Conservation (phyloP, 371 early-diverging fungal species). For the Rhizomucor miehei region DNA sequence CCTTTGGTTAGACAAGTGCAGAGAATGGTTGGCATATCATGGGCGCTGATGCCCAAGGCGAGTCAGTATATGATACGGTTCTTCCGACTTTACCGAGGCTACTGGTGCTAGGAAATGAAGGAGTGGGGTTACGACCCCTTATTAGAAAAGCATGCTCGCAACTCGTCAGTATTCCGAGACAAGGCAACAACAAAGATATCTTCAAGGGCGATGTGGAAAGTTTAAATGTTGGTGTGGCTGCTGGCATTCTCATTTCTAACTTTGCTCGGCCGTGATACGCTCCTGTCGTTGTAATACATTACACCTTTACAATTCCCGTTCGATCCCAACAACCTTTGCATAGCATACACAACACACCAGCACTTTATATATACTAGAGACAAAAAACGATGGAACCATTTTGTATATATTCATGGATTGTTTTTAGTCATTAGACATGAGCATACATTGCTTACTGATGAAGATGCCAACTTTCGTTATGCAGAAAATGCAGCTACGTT, state of each 20-base stretch:
- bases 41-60: slow-evolving; percentile 45
- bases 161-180: slow-evolving; percentile 38
- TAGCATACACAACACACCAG: too few relatives aligned
- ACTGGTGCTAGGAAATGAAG: slow-evolving; percentile 69
- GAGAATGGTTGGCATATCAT: slow-evolving; percentile 53
- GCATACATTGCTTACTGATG: too few relatives aligned
- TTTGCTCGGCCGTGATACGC: too few relatives aligned
- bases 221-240: slow-evolving; percentile 64
- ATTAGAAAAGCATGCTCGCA: slow-evolving; percentile 41
- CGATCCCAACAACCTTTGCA: too few relatives aligned
- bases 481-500: slow-evolving; percentile 37
- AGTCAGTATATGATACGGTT: slow-evolving; percentile 1
- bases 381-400: too few relatives aligned
- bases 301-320: too few relatives aligned
- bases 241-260: slow-evolving; percentile 46
- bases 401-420: too few relatives aligned
- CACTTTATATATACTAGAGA: too few relatives aligned
- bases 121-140: slow-evolving; percentile 48
- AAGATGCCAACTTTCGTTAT: too few relatives aligned
- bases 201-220: slow-evolving; percentile 49
- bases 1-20: slow-evolving; percentile 14
- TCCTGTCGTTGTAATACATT: too few relatives aligned
- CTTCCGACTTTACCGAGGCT: slow-evolving; percentile 26
- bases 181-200: neutral
- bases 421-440: too few relatives aligned